phyloP scores from a whole-genome alignment of 1,284 basidiomycete species.

The Cutaneotrichosporon cyanovorans region DNA sequence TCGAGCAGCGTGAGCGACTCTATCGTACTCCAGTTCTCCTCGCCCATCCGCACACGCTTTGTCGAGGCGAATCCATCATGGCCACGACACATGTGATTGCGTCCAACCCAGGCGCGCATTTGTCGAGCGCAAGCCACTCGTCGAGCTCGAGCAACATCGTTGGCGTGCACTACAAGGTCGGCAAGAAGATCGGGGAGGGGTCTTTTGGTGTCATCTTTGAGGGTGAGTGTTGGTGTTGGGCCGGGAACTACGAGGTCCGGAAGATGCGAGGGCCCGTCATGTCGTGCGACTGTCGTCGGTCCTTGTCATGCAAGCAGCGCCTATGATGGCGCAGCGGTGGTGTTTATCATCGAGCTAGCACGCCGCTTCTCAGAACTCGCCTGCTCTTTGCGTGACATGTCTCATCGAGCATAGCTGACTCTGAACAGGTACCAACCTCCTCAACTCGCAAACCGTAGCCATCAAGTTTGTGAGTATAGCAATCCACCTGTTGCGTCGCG shows the following conservation, averaged over 20 bases:
- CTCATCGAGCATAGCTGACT: too few relatives aligned
- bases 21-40: too few relatives aligned
- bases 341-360: too few relatives aligned
- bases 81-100: conserved; percentile 46
- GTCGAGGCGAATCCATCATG: conserved; percentile 21
- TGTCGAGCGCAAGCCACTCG: conserved; percentile 35
- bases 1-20: too few relatives aligned
- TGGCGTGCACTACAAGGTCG: conserved; percentile 55
- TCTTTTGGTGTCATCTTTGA: conserved; percentile 97
- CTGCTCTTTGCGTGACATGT: too few relatives aligned
- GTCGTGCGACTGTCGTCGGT: too few relatives aligned
- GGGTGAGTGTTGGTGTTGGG: conserved; percentile 50
- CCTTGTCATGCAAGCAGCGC: too few relatives aligned
- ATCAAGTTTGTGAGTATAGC: conserved; percentile 84
- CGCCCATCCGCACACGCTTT: neutral
- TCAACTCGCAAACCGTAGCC: conserved; percentile 91
- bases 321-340: too few relatives aligned
- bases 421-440: conserved; percentile 71
- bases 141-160: conserved; percentile 47
- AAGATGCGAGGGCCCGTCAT: too few relatives aligned
- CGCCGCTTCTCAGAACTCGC: too few relatives aligned
- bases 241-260: too few relatives aligned
- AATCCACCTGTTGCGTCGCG: neutral
- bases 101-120: conserved; percentile 40
- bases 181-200: conserved; percentile 61